A percentile compares a stretch with the other conserved stretches of the same genome.
phyloP scores from a whole-genome alignment of 2,329 filamentous ascomycete genomes.

The Diaporthe vexans region DNA sequence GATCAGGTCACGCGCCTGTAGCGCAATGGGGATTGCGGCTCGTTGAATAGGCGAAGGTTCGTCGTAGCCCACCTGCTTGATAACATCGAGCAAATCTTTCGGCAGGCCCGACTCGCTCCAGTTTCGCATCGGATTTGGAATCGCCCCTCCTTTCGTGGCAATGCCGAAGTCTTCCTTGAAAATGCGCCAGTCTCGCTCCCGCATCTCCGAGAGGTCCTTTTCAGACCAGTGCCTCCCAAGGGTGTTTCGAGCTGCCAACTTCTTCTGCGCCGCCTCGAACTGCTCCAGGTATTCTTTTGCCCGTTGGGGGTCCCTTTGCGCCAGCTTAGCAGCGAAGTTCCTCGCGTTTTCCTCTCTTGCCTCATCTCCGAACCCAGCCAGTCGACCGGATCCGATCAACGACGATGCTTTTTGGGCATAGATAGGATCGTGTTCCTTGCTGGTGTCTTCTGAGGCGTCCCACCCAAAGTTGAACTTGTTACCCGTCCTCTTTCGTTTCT shows the following conservation, averaged over 20 bases:
- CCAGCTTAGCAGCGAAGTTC: slow-evolving; percentile 79
- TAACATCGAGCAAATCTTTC: slow-evolving; percentile 81
- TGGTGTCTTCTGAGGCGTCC: slow-evolving; percentile 96
- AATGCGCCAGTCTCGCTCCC: slow-evolving; percentile 97
- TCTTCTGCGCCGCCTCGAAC: slow-evolving; percentile 82
- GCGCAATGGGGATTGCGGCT: slow-evolving; percentile 93
- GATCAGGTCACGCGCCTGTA: slow-evolving; percentile 95
- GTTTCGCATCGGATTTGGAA: slow-evolving; percentile 96
- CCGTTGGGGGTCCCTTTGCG: slow-evolving; percentile 68
- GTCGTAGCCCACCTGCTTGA: slow-evolving; percentile 88
- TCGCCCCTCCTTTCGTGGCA: slow-evolving; percentile 88
- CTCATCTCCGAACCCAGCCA: slow-evolving; percentile 67
- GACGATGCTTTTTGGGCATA: slow-evolving; percentile 79
- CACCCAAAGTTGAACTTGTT: slow-evolving; percentile 99
- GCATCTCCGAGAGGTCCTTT: slow-evolving; percentile 93
- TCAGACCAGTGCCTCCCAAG: slow-evolving; percentile 96
- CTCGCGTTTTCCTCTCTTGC: slow-evolving; percentile 67
- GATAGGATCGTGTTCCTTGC: slow-evolving; percentile 83
- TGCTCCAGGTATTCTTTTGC: slow-evolving; percentile 88
- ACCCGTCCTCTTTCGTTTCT: slow-evolving; percentile 93
- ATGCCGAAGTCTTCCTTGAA: slow-evolving; percentile 99
- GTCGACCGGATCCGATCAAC: slow-evolving; percentile 63
- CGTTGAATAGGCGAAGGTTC: slow-evolving; percentile 94
- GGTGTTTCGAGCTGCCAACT: slow-evolving; percentile 75
- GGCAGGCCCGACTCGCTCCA: slow-evolving; percentile 91